Conservation (phyloP, 2,329 filamentous ascomycete genomes). For the Calonectria pseudoreteaudii region DNA sequence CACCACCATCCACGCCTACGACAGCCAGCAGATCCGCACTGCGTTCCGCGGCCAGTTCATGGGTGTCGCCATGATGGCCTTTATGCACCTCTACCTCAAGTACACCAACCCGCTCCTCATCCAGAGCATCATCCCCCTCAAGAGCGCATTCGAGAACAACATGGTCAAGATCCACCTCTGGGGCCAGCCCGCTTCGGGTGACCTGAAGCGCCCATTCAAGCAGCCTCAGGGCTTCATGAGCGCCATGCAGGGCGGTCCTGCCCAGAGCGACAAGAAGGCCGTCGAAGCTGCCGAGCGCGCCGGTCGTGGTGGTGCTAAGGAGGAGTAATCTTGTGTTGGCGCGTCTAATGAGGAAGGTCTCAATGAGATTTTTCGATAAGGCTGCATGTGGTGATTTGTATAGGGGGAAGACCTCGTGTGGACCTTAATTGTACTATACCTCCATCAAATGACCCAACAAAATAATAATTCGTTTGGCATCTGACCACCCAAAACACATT, state of each 20-base stretch:
- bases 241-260: constrained; percentile 76
- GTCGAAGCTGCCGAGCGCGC: constrained; percentile 84
- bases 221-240: constrained; percentile 83
- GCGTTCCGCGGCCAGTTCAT: constrained; percentile 93
- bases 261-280: constrained; percentile 93
- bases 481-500: neutral
- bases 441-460: constrained; percentile 7
- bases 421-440: constrained; percentile 36
- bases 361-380: neutral
- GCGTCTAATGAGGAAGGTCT: constrained; percentile 18
- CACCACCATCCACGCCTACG: constrained; percentile 96
- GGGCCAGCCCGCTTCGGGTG: constrained; percentile 86
- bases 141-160: constrained; percentile 95
- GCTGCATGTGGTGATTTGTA: constrained; percentile 19
- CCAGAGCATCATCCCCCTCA: constrained; percentile 98
- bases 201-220: constrained; percentile 98
- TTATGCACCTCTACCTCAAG: constrained; percentile 99
- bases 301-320: constrained; percentile 77
- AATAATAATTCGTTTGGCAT: constrained; percentile 9
- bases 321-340: constrained; percentile 64
- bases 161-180: constrained; percentile 95
- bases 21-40: constrained; percentile 84
- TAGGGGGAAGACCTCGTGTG: constrained; percentile 15
- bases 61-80: constrained; percentile 97
- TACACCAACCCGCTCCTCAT: constrained; percentile 99